Base-by-base conservation (phyloP, 331 rosid genomes). In the Rhamnella rubrinervis region DNA sequence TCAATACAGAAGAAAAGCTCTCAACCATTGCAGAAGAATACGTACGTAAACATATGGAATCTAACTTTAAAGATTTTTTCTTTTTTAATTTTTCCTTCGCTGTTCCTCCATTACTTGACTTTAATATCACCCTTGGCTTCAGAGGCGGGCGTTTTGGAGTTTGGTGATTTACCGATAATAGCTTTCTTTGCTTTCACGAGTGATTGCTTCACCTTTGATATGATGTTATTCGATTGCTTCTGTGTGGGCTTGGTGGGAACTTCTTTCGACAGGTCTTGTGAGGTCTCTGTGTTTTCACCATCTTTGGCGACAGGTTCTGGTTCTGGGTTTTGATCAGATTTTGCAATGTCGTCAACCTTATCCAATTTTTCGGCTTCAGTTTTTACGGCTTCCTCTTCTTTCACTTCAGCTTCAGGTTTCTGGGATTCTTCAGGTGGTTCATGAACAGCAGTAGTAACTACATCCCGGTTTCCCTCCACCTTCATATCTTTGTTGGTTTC, bases 161-260 rank as follows among this genome's bases (percentile, higher is more conserved):
- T 83, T 37, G 97, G 96, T 37, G 97, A 89, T 83, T 87, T 91
- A 20, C 97, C 96, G 7, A 81, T 95, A 68, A 95, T 86, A 26
- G 96, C 99, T 81, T 92, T 91, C 87, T 86, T 95, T 70, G 99
- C 99, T 71, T 95, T 95, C 63, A 85, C 99, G 3, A 95, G 89
- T 41, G 99, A 84, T 58, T 87, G 92, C 62, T 95, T 95, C 56
- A 95, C 96, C 87, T 91, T 95, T 40, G 97, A 87, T 65, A 91
- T 71, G 15, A 91, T 66, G 84, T 79, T 95, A 69, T 79, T 88
- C 51, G 99, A 89, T 37, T 95, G 99, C 84, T 89, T 95, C 20
- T 85, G 93, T 51, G 80, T 72, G 19, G 89, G 75, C 71, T 87
- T 93, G 37, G 85, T 75, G 38, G 81, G 75, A 71, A 83, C 81